Evolutionary conservation across 225 moss, liverwort and hornwort species (phyloP).

Genomic region (Pleurozium schreberi): DNA sequence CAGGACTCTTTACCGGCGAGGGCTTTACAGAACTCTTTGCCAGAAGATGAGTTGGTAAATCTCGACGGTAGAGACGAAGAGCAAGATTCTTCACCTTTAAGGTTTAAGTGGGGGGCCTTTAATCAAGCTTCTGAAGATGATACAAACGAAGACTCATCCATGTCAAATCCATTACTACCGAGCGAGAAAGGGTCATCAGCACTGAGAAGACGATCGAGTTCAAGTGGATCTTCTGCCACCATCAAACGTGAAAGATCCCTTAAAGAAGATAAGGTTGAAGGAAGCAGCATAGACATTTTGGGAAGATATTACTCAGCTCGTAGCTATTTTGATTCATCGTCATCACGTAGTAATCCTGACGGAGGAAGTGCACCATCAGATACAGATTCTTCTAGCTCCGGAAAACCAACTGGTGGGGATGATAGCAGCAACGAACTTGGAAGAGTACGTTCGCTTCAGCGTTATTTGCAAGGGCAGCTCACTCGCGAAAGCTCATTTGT

Average conservation of each 20-base stretch:
- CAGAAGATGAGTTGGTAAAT: constrained; percentile 14
- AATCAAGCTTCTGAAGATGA: constrained; percentile 14
- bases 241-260: constrained; percentile 5
- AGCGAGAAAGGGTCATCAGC: background rate
- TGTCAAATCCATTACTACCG: background rate
- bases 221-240: background rate
- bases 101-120: constrained; percentile 30
- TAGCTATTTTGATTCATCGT: constrained; percentile 27
- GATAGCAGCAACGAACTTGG: background rate
- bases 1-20: constrained; percentile 3
- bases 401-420: background rate
- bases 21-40: background rate
- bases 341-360: constrained; percentile 21
- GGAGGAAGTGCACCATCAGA: constrained; percentile 5
- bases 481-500: constrained; percentile 15
- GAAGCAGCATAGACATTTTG: background rate
- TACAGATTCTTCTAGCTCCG: constrained; percentile 2
- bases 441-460: constrained; percentile 14
- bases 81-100: constrained; percentile 22
- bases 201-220: constrained; percentile 5
- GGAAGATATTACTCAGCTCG: constrained; percentile 37
- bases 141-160: background rate
- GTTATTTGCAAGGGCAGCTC: constrained; percentile 24
- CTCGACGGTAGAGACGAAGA: constrained; percentile 8
- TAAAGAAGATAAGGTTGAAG: background rate